Conservation (phyloP, 129 eudicot species). For the Chrysanthemum makinoi region DNA sequence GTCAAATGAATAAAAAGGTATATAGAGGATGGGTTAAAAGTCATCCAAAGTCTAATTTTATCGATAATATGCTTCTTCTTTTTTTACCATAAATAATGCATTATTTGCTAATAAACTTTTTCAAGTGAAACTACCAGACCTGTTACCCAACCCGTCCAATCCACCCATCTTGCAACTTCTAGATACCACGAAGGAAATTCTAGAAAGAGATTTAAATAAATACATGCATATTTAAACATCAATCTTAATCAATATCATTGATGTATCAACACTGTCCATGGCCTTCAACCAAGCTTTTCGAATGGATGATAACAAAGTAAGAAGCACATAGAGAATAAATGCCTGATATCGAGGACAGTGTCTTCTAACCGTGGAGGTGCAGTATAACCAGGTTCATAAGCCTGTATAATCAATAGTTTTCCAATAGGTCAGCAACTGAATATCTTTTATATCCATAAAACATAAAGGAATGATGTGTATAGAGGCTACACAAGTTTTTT, state of each 20-base stretch:
- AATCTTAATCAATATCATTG: background rate
- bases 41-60: too few species aligned
- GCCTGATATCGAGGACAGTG: constrained; percentile 71
- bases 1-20: too few species aligned
- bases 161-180: too few species aligned
- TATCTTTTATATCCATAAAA: too few species aligned
- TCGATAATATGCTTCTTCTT: too few species aligned
- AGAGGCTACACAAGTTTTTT: too few species aligned
- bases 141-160: too few species aligned
- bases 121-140: too few species aligned
- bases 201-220: background rate
- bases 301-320: background rate
- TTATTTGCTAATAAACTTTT: too few species aligned
- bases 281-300: background rate
- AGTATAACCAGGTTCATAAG: constrained; percentile 71
- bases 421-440: background rate
- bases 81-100: too few species aligned
- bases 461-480: too few species aligned
- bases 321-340: constrained; percentile 21
- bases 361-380: constrained; percentile 52
- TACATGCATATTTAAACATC: background rate
- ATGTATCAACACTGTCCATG: background rate
- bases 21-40: background rate
- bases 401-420: constrained; percentile 35
- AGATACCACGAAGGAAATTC: background rate